These are phyloP conservation scores for Blepharisma undulans DNA, from an alignment of 169 alveolate species.

Conservation along the genomic window DNA sequence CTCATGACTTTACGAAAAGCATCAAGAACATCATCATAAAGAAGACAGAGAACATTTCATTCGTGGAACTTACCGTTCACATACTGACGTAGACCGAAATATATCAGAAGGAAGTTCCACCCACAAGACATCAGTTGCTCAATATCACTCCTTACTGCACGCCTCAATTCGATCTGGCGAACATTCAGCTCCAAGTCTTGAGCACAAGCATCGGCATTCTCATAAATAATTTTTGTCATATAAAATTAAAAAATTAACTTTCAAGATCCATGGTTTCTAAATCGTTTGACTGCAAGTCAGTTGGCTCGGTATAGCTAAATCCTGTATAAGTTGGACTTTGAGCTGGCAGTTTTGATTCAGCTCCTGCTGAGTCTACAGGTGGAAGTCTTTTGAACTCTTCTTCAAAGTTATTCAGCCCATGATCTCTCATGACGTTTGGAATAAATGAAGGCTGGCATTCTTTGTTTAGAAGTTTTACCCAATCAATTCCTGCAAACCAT, in stretches of 20 bases:
- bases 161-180: neutral
- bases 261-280: neutral
- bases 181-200: neutral
- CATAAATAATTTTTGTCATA: neutral
- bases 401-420: neutral
- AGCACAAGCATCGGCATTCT: neutral
- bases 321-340: constrained; percentile 23
- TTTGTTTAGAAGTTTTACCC: constrained; percentile 61
- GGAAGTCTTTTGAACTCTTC: constrained; percentile 11
- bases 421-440: constrained; percentile 51
- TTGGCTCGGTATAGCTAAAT: neutral
- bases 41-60: neutral
- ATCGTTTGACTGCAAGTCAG: neutral
- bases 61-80: neutral
- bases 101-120: neutral
- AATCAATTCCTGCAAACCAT: constrained; percentile 74
- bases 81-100: neutral
- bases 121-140: neutral
- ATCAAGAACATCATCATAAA: neutral
- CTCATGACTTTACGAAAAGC: neutral
- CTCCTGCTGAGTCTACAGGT: neutral
- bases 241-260: neutral
- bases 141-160: neutral
- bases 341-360: neutral
- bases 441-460: constrained; percentile 73